Base-by-base conservation (phyloP, 2,329 filamentous ascomycete species). In the Rhinocladiella mackenziei region DNA sequence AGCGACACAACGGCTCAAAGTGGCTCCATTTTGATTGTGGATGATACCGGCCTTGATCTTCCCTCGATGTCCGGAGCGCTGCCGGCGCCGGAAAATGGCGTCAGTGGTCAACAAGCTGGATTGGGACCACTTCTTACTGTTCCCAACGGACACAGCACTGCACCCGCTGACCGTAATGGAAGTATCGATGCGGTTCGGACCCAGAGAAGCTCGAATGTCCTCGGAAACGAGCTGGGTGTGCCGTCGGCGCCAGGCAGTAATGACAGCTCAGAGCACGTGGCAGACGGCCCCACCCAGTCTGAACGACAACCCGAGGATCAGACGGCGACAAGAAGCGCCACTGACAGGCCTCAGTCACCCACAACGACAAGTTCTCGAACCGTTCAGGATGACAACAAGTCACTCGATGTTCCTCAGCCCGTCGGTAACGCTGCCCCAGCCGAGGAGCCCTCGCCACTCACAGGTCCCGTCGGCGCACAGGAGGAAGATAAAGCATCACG, bases 1-100 rank as follows among this genome's bases (percentile, higher is more conserved):
- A 80, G 76, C 52, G 71, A 71, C 43, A 77, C 91, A 32, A 92
- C 88, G 0, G 74, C 75, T 8, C 86, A 87, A n/a, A 94, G 87
- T 70, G 84, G 89, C 60, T 94, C 88, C 0, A 94, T 95, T 54
- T 76, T 95, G 43, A 94, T 95, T 58, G 80, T 94, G 25, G 86
- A 94, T 56, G 67, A 67, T 5, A 56, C 64, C 6, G 57, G 64
- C 26, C 51, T 62, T 22, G 49, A 48, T 32, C 35, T 54, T 19
- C 62, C 65, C n/a, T 41, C 61, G 3, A 69, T 67, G 61, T 62
- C 67, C 8, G 67, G 67, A 5, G 67, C 60, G 3, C 48, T 67
- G 6, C 46, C 39, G 20, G 32, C 25, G 4, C 23, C 37, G 13
- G 14, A 34, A 9, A 17, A 11, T 25, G 34, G 34, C 2, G 18